phyloP scores from a whole-genome alignment of 2,329 filamentous ascomycete genomes.

The Colletotrichum plurivorum region DNA sequence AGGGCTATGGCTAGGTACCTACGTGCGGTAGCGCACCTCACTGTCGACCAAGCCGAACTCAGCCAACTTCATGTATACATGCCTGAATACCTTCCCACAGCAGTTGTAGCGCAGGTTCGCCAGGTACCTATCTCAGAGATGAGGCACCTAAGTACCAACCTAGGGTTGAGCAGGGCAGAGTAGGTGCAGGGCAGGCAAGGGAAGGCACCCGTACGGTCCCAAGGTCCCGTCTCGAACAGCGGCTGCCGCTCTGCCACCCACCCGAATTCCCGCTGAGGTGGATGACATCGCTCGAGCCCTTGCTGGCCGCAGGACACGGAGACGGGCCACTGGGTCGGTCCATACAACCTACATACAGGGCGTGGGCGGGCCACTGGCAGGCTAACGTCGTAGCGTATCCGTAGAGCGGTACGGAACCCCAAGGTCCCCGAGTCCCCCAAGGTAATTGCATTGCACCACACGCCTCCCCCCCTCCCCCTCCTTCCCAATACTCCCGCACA shows the following conservation, averaged over 20 bases:
- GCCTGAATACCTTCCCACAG: background rate
- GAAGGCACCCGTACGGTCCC: background rate
- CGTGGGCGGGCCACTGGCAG: slow-evolving; percentile 17
- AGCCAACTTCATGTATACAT: background rate
- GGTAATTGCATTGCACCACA: too few species aligned
- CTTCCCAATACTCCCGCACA: too few species aligned
- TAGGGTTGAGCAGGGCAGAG: background rate
- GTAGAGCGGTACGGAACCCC: slow-evolving; percentile 18
- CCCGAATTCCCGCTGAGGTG: slow-evolving; percentile 2
- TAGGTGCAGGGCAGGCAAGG: slow-evolving; percentile 14
- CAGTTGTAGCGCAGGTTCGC: background rate
- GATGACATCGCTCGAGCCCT: slow-evolving; percentile 35
- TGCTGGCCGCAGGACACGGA: slow-evolving; percentile 19
- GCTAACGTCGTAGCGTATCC: slow-evolving; percentile 17
- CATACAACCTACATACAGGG: slow-evolving; percentile 2
- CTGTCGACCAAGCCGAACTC: background rate
- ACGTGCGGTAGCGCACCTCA: slow-evolving; percentile 3
- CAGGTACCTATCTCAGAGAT: background rate
- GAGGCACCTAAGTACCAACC: background rate
- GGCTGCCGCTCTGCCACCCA: background rate
- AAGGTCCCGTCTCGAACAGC: too few species aligned
- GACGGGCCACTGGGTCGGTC: slow-evolving; percentile 19
- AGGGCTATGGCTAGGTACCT: slow-evolving; percentile 30
- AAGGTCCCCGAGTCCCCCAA: too few species aligned
- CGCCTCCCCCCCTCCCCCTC: too few species aligned